phyloP scores from a whole-genome alignment of 345 rosid species.

The Carallia pectinifolia region DNA sequence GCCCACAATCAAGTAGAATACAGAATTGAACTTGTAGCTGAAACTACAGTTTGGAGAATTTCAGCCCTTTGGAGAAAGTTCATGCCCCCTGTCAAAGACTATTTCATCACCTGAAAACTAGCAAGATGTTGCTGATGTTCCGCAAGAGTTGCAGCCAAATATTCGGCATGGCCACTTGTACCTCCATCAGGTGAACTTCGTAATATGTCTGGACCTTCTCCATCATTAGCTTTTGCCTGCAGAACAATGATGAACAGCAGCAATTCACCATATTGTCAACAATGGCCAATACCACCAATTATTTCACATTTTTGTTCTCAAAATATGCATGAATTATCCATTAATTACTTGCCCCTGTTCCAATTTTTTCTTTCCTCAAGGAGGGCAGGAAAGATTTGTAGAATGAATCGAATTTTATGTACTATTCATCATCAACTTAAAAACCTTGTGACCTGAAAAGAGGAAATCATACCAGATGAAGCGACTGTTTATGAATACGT shows the following conservation, averaged over 20 bases:
- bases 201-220: conserved; percentile 97
- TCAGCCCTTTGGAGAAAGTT: background rate
- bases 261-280: background rate
- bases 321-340: too few relatives aligned
- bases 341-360: too few relatives aligned
- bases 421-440: conserved; percentile 5
- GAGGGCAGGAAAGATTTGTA: background rate
- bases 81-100: background rate
- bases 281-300: too few relatives aligned
- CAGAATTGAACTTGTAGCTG: background rate
- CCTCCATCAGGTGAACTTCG: conserved; percentile 71
- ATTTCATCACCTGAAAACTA: conserved; percentile 78
- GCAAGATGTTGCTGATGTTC: conserved; percentile 99
- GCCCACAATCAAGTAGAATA: background rate
- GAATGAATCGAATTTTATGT: background rate
- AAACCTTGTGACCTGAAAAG: conserved; percentile 15
- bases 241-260: conserved; percentile 19
- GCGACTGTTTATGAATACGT: conserved; percentile 96
- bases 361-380: background rate
- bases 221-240: conserved; percentile 95
- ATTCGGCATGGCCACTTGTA: conserved; percentile 85
- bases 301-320: too few relatives aligned
- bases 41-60: background rate
- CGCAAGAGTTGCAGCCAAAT: conserved; percentile 79
- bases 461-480: conserved; percentile 70